phyloP scores from a whole-genome alignment of 2,329 filamentous ascomycete species.

The Diplodia mutila region DNA sequence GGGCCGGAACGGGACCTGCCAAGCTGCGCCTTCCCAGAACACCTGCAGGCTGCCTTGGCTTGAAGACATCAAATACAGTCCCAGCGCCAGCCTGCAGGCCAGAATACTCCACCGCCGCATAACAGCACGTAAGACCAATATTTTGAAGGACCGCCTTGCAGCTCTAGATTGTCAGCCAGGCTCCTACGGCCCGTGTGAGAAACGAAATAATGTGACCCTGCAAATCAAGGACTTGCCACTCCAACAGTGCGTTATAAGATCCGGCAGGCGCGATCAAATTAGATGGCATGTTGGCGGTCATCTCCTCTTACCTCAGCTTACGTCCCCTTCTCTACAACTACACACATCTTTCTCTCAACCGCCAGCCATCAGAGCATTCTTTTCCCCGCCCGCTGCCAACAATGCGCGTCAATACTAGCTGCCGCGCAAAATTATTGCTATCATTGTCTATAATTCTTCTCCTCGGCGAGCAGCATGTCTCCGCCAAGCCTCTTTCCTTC shows the following conservation, averaged over 20 bases:
- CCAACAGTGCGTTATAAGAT: constrained; percentile 6
- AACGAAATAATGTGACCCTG: not conserved
- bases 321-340: not conserved
- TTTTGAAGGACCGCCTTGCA: not conserved
- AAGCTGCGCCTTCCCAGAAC: not conserved
- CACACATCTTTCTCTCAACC: not conserved
- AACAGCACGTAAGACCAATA: not conserved
- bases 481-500: constrained; percentile 13
- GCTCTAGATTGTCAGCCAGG: not conserved
- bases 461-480: not conserved
- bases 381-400: not conserved
- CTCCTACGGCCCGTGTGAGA: constrained; percentile 11
- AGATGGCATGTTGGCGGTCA: not conserved
- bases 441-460: not conserved
- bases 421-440: constrained; percentile 3
- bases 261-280: not conserved
- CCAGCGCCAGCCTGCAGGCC: not conserved
- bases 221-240: not conserved
- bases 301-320: not conserved
- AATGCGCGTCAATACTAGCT: not conserved
- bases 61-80: not conserved
- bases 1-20: not conserved
- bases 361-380: not conserved
- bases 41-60: not conserved
- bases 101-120: not conserved